Evolutionary conservation across 202 grass and related monocot species (phyloP).

Genomic region (Dendrocalamus latiflorus): DNA sequence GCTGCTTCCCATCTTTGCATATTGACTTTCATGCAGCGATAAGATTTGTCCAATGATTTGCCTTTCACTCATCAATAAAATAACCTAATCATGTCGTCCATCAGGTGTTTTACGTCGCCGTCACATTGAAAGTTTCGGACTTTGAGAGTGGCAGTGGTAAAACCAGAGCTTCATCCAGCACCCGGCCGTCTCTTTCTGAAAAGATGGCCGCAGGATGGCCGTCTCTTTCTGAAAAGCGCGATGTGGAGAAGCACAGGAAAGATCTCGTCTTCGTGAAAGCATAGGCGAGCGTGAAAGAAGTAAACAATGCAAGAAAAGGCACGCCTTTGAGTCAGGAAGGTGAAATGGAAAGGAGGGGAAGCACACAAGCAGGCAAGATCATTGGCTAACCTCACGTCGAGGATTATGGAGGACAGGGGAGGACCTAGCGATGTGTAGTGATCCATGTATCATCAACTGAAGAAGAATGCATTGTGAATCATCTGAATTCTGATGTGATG

Average conservation of each 20-base stretch:
- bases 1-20: background rate
- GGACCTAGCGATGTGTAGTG: background rate
- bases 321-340: background rate
- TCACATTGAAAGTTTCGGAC: slow-evolving; percentile 21
- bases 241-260: background rate
- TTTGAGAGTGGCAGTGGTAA: background rate
- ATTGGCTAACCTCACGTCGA: background rate
- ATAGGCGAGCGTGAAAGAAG: background rate
- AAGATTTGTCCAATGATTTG: slow-evolving; percentile 3
- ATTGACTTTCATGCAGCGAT: background rate
- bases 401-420: background rate
- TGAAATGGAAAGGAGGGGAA: slow-evolving; percentile 1
- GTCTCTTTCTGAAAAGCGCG: slow-evolving; percentile 15
- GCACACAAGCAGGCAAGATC: background rate
- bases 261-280: background rate
- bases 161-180: background rate
- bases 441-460: background rate
- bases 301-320: background rate
- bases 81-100: background rate
- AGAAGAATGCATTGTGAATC: background rate
- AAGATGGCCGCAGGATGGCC: no score
- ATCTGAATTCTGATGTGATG: background rate
- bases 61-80: background rate
- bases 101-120: slow-evolving; percentile 20
- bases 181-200: background rate